phyloP scores from a whole-genome alignment of 2,329 filamentous ascomycete genomes.

The Fusarium sp. region DNA sequence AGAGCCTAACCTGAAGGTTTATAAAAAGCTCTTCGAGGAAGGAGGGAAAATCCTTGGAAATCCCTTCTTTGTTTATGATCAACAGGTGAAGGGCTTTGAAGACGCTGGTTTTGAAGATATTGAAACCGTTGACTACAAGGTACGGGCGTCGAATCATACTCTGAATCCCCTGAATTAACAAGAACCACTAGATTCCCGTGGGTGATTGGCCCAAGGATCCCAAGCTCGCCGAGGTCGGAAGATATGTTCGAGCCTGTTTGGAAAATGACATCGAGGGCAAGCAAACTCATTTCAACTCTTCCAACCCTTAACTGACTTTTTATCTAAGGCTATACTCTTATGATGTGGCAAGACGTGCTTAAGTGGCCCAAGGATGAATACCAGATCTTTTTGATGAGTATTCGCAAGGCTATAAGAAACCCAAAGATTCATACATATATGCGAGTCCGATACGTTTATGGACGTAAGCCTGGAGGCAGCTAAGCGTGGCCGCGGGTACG shows the following conservation, averaged over 20 bases:
- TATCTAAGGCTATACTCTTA: background rate
- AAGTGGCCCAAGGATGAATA: conserved; percentile 33
- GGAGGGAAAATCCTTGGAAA: background rate
- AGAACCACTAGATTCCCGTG: conserved; percentile 9
- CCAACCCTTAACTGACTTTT: background rate
- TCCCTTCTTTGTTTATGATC: conserved; percentile 9
- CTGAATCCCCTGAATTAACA: background rate
- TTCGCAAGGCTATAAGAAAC: conserved; percentile 24
- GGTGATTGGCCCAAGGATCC: conserved; percentile 33
- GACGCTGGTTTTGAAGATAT: conserved; percentile 7
- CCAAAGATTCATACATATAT: conserved; percentile 31
- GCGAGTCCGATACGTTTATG: conserved; percentile 29
- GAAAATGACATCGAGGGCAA: conserved; percentile 43
- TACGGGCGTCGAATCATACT: rapidly evolving
- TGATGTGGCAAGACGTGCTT: conserved; percentile 24
- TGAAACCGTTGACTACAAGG: conserved; percentile 4
- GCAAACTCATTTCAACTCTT: rapidly evolving
- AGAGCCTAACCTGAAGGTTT: background rate
- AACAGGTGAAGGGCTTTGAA: conserved; percentile 7
- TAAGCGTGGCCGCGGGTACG: background rate
- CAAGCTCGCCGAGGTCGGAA: conserved; percentile 18
- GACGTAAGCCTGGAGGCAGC: conserved; percentile 9
- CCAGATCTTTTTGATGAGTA: conserved; percentile 18
- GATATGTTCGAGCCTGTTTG: conserved; percentile 24
- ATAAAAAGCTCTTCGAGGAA: conserved; percentile 1